Percentiles rank a stretch among this genome's conserved stretches.
These are phyloP conservation scores for Russula olivacea DNA, from an alignment of 768 basidiomycete genomes.

Conservation along the genomic window DNA sequence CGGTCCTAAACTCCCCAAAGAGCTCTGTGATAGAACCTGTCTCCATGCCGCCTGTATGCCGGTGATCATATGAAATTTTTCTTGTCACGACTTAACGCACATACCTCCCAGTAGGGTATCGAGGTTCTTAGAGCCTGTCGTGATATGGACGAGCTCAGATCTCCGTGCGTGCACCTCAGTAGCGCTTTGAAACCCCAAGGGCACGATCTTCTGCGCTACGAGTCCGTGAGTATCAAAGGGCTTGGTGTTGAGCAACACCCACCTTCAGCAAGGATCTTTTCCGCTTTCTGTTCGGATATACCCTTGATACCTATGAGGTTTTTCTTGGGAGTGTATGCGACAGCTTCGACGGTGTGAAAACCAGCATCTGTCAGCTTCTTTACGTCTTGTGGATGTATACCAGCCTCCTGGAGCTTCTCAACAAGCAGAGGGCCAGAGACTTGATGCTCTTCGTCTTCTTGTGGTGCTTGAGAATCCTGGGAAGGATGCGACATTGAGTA, in stretches of 20 bases:
- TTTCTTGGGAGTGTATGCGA: slow-evolving; percentile 97
- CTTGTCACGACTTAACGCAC: slow-evolving; percentile 11
- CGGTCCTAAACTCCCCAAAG: slow-evolving; percentile 97
- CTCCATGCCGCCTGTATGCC: slow-evolving; percentile 77
- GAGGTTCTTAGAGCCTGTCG: slow-evolving; percentile 92
- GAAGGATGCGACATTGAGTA: slow-evolving; percentile 51
- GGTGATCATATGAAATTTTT: neutral
- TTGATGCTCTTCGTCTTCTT: slow-evolving; percentile 48
- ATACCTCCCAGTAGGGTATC: slow-evolving; percentile 91
- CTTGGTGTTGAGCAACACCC: slow-evolving; percentile 26
- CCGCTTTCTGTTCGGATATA: slow-evolving; percentile 94
- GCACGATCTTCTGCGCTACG: slow-evolving; percentile 90
- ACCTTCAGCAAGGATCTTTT: slow-evolving; percentile 94
- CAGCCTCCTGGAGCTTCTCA: slow-evolving; percentile 78
- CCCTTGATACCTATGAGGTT: slow-evolving; percentile 85
- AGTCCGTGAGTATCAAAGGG: slow-evolving; percentile 2
- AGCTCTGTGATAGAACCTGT: slow-evolving; percentile 98
- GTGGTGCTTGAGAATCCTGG: slow-evolving; percentile 42
- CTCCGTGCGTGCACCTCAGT: slow-evolving; percentile 95
- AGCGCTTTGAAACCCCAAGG: slow-evolving; percentile 95
- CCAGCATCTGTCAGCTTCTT: slow-evolving; percentile 94
- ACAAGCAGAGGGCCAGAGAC: slow-evolving; percentile 81
- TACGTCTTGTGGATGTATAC: slow-evolving; percentile 84
- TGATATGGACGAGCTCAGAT: slow-evolving; percentile 92
- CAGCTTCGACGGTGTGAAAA: slow-evolving; percentile 88